Percentiles rank a stretch among this genome's conserved stretches.
Evolutionary conservation across 2,329 filamentous ascomycete genomes (phyloP).

Genomic region (Dothiorella sarmentorum): DNA sequence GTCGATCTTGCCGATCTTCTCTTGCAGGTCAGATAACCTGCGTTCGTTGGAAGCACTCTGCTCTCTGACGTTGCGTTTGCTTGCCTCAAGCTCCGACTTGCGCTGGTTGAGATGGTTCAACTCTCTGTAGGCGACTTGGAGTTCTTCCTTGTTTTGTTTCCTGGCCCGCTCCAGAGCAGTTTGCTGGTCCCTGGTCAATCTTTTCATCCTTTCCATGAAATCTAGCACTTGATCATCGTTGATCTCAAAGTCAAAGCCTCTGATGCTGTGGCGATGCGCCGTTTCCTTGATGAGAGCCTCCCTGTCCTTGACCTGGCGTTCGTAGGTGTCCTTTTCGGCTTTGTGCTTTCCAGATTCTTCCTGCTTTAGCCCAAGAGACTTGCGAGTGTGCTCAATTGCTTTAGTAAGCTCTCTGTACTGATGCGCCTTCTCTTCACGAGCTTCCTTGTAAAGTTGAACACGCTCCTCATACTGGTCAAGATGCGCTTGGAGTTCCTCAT

Average conservation of each 20-base stretch:
- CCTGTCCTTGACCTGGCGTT: slow-evolving; percentile 71
- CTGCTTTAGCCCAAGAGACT: slow-evolving; percentile 45
- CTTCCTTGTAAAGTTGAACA: slow-evolving; percentile 61
- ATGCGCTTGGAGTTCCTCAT: slow-evolving; percentile 68
- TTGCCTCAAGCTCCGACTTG: slow-evolving; percentile 68
- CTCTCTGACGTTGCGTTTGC: slow-evolving; percentile 69
- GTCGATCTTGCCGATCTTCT: slow-evolving; percentile 66
- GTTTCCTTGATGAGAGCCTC: slow-evolving; percentile 73
- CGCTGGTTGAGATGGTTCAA: slow-evolving; percentile 73
- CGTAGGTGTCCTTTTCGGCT: slow-evolving; percentile 82
- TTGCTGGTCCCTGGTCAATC: slow-evolving; percentile 73
- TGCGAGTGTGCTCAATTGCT: slow-evolving; percentile 47
- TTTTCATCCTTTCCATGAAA: slow-evolving; percentile 76
- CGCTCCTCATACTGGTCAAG: slow-evolving; percentile 75
- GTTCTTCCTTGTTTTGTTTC: slow-evolving; percentile 68
- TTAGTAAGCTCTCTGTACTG: slow-evolving; percentile 63
- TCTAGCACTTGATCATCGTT: slow-evolving; percentile 68
- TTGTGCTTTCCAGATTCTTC: slow-evolving; percentile 72
- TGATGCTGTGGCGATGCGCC: slow-evolving; percentile 72
- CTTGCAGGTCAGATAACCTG: slow-evolving; percentile 64
- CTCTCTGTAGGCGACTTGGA: slow-evolving; percentile 66
- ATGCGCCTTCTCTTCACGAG: slow-evolving; percentile 60
- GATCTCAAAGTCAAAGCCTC: slow-evolving; percentile 72
- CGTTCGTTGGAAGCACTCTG: slow-evolving; percentile 72
- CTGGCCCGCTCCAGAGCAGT: slow-evolving; percentile 71